phyloP scores from a whole-genome alignment of 1,139 yeast genomes.

The Saccharomyces hybrid region DNA sequence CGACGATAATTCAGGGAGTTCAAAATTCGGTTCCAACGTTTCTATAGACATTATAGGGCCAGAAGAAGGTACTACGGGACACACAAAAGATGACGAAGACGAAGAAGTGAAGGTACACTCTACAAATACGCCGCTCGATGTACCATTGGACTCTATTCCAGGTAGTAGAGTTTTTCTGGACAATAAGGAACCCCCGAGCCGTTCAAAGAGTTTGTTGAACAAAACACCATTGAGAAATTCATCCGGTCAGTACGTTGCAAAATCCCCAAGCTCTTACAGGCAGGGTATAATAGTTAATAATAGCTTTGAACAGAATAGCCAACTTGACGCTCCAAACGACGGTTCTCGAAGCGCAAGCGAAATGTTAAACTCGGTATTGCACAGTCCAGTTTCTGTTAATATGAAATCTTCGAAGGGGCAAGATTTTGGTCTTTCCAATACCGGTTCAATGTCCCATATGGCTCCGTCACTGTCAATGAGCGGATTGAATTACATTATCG shows the following conservation, averaged over 20 bases:
- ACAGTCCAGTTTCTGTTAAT: not conserved
- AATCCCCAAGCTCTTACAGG: constrained; percentile 7
- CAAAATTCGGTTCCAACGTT: not conserved
- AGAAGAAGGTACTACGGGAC: constrained; percentile 3
- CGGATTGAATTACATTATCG: not conserved
- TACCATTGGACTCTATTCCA: too few relatives aligned
- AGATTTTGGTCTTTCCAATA: not conserved
- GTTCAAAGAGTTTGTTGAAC: constrained; percentile 7
- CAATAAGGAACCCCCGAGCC: constrained; percentile 3
- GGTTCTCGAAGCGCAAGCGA: not conserved
- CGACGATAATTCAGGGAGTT: not conserved
- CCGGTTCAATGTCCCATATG: not conserved
- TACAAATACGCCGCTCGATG: constrained; percentile 21
- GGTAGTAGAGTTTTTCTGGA: too few relatives aligned
- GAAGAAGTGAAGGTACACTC: constrained; percentile 9
- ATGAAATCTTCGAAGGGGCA: not conserved
- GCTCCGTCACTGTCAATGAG: not conserved
- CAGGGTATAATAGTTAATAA: constrained; percentile 4
- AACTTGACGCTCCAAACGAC: not conserved
- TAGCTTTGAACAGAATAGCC: not conserved
- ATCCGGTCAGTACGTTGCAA: not conserved
- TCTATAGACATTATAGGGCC: not conserved
- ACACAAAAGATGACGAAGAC: constrained; percentile 6
- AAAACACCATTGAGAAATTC: constrained; percentile 11
- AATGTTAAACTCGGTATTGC: not conserved